These are phyloP conservation scores for Pseudogymnoascus sp. DNA, from an alignment of 2,329 filamentous ascomycete genomes.

Conservation along the genomic window DNA sequence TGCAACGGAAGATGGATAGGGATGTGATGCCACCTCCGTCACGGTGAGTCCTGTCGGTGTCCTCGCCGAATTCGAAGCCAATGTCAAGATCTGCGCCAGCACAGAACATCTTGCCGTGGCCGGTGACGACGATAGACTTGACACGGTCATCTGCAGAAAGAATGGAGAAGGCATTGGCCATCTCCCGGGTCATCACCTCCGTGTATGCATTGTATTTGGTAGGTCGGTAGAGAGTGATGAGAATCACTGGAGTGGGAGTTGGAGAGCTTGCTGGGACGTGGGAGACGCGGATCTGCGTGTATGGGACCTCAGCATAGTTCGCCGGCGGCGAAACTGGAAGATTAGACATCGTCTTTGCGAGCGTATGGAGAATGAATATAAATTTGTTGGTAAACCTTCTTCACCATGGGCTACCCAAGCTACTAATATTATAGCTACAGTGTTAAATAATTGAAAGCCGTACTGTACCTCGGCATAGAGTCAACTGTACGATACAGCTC, in stretches of 20 bases:
- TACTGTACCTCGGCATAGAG: background rate
- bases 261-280: conserved; percentile 42
- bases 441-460: conserved; percentile 1
- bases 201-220: conserved; percentile 63
- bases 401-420: background rate
- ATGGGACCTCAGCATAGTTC: conserved; percentile 33
- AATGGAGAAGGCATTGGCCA: conserved; percentile 44
- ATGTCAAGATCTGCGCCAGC: conserved; percentile 47
- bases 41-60: conserved; percentile 30
- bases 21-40: conserved; percentile 43
- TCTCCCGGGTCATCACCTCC: conserved; percentile 50
- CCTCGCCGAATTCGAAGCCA: conserved; percentile 15
- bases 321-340: conserved; percentile 17
- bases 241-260: conserved; percentile 49
- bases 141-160: conserved; percentile 46
- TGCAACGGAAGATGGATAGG: conserved; percentile 46
- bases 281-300: conserved; percentile 37
- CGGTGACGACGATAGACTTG: conserved; percentile 45
- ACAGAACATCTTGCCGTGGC: conserved; percentile 44
- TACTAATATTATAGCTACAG: background rate
- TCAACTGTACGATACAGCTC: background rate
- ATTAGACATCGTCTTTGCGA: background rate
- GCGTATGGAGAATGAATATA: background rate
- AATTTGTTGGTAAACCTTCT: background rate
- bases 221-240: conserved; percentile 56